Base-by-base conservation (phyloP, 2,329 filamentous ascomycete genomes). In the Anthostomella pinea region DNA sequence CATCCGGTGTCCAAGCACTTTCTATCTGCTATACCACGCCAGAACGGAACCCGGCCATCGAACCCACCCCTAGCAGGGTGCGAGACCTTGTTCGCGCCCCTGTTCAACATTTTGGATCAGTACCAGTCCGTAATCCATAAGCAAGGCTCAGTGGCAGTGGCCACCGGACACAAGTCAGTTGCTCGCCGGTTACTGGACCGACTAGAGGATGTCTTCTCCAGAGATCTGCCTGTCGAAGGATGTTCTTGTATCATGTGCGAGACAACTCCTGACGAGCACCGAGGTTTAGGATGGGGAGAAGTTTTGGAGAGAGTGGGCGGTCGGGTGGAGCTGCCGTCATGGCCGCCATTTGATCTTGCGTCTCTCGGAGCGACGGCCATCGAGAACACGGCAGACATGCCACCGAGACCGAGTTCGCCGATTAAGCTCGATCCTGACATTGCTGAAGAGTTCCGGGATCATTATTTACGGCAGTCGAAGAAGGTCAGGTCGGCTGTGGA, bases 141-240 rank as follows among this genome's bases (percentile, higher is more conserved):
- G 45, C 87, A 85, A 51, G 93, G 93, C 3, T 97, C 91, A 0
- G 69, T 98, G 5, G 93, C 93, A 3, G 93, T 97, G 2, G 93
- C 93, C 11, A 97, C 91, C 0, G 93, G 93, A 5, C 95, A 97
- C 61, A 81, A 87, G 35, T 96, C 91, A 0, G 86, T 97, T n/a
- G 93, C 93, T 3, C 81, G 93, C 5, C 79, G 90, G 33, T 67
- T 97, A 16, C 75, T 97, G 5, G 91, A 98, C 63, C 81, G 93
- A 23, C 72, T 98, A 4, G 91, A 96, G 59, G 87, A 91, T 38
- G 89, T 98, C 7, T 97, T 98, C 63, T 90, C 89, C 3, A 77
- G 93, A 41, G 91, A 97, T 56, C 82, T 98, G 22, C 90, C 90
- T 0, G 81, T 81, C 0, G 82, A 95, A 54, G 81, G 83, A n/a